Conservation (phyloP, 305 asterid species). For the Solanum hybrid region DNA sequence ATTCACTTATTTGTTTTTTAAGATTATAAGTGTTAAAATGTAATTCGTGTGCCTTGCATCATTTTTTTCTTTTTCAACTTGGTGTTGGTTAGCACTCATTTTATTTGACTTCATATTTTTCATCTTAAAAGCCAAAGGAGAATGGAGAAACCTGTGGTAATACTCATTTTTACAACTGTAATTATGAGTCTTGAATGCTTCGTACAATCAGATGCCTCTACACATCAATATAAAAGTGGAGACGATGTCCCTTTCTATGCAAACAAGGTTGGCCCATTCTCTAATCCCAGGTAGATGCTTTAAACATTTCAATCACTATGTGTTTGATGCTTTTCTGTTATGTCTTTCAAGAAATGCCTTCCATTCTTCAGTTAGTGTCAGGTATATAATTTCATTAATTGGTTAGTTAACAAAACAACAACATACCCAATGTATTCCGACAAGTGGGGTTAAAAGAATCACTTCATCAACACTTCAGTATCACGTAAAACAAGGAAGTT, state of each 20-base stretch:
- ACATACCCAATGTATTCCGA: not conserved
- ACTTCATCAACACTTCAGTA: not conserved
- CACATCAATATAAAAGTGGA: constrained; percentile 15
- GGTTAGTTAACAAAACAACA: not conserved
- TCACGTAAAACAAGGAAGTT: not conserved
- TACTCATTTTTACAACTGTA: not conserved
- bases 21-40: not conserved
- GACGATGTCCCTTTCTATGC: constrained; percentile 12
- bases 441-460: not conserved
- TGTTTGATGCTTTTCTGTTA: not conserved
- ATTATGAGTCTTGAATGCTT: not conserved
- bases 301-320: not conserved
- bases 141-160: constrained; percentile 1
- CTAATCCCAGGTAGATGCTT: constrained; percentile 13
- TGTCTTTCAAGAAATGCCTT: not conserved
- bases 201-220: constrained; percentile 12
- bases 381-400: not conserved
- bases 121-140: not conserved
- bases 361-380: not conserved
- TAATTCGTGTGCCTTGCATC: not conserved
- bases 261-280: constrained; percentile 14
- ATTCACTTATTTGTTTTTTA: not conserved
- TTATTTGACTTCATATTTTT: not conserved
- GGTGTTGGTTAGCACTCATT: not conserved
- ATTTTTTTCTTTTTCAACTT: not conserved